A percentile compares a stretch with the other conserved stretches of the same genome.
Conservation (phyloP, 2,329 filamentous ascomycete species). For the Apiospora hydei region DNA sequence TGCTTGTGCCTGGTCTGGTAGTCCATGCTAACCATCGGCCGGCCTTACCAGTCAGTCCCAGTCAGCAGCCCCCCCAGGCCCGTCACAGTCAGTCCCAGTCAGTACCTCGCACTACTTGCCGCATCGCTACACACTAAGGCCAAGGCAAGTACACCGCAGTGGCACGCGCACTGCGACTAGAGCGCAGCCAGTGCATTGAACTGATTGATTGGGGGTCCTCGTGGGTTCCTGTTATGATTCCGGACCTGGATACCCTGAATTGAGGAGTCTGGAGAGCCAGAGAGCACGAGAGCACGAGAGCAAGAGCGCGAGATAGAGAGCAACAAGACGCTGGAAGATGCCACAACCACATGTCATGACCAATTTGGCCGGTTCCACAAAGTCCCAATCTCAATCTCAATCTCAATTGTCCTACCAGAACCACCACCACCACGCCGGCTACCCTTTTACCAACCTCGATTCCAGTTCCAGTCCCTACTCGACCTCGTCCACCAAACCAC, state of each 20-base stretch:
- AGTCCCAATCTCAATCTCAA: conserved; percentile 27
- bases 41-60: conserved; percentile 10
- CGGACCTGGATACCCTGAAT: conserved; percentile 12
- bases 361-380: conserved; percentile 25
- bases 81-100: background rate
- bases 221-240: conserved; percentile 20
- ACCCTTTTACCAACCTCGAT: conserved; percentile 8
- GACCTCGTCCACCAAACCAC: background rate
- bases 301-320: background rate
- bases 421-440: conserved; percentile 13
- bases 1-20: background rate
- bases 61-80: background rate
- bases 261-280: background rate
- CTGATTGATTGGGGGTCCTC: conserved; percentile 12
- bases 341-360: conserved; percentile 30
- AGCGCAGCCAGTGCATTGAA: conserved; percentile 13
- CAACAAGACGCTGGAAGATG: conserved; percentile 27
- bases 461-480: background rate
- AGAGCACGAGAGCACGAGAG: no score
- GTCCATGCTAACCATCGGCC: background rate
- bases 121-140: conserved; percentile 7
- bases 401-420: conserved; percentile 21
- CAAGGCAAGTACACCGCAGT: background rate
- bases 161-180: conserved; percentile 6
- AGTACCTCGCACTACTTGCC: conserved; percentile 10